These are phyloP conservation scores for Brassica napus DNA, from an alignment of 345 rosid genomes.

Conservation along the genomic window DNA sequence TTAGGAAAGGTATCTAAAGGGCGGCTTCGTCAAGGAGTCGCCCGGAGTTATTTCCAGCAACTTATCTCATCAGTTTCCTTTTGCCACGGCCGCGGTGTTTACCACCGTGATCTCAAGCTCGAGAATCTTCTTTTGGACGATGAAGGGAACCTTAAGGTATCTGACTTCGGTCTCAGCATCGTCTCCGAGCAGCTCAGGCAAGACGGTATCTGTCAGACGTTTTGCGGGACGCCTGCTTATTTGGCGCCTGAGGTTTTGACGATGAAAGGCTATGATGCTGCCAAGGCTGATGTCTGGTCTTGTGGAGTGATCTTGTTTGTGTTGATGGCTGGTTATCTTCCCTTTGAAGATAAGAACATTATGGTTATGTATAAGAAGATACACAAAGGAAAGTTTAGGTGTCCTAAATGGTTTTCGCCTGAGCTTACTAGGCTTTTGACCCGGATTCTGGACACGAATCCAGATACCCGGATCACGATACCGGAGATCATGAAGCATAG, in stretches of 20 bases:
- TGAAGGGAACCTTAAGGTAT: constrained; percentile 65
- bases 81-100: constrained; percentile 86
- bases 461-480: constrained; percentile 72
- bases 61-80: constrained; percentile 78
- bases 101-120: constrained; percentile 90
- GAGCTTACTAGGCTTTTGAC: constrained; percentile 65
- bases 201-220: constrained; percentile 72
- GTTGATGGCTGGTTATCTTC: constrained; percentile 76
- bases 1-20: constrained; percentile 73
- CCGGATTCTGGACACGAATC: constrained; percentile 75
- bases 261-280: constrained; percentile 83
- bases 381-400: constrained; percentile 71
- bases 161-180: constrained; percentile 85
- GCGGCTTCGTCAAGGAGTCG: constrained; percentile 60
- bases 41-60: constrained; percentile 74
- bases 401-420: constrained; percentile 83
- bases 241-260: constrained; percentile 84
- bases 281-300: constrained; percentile 92
- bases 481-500: constrained; percentile 65
- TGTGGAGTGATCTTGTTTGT: constrained; percentile 87
- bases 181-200: constrained; percentile 69
- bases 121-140: constrained; percentile 82
- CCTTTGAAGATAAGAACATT: constrained; percentile 78
- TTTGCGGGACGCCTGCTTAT: constrained; percentile 81
- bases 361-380: constrained; percentile 80